Evolutionary conservation across 441 rosid genomes (phyloP).

Genomic region (Biscutella laevigata): DNA sequence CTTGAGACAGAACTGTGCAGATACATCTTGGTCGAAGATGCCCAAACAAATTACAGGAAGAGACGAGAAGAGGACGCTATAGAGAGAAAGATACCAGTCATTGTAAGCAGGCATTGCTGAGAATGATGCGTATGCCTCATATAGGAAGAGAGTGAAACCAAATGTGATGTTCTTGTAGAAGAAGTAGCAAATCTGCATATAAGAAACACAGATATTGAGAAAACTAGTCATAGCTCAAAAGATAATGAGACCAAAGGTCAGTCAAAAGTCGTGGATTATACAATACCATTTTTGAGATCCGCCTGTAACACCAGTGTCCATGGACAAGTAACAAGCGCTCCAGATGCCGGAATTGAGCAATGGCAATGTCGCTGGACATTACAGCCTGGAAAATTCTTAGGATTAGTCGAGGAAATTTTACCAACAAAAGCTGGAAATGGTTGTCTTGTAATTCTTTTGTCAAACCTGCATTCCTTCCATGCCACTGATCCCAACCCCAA

Average conservation of each 20-base stretch:
- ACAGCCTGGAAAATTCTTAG: slow-evolving; percentile 45
- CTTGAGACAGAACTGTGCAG: slow-evolving; percentile 54
- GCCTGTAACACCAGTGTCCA: slow-evolving; percentile 76
- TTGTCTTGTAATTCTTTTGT: slow-evolving; percentile 9
- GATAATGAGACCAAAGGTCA: neutral
- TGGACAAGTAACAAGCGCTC: slow-evolving; percentile 71
- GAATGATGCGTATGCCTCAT: slow-evolving; percentile 48
- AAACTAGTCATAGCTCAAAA: neutral
- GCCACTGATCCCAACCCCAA: slow-evolving; percentile 69
- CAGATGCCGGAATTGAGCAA: slow-evolving; percentile 61
- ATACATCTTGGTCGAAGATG: slow-evolving; percentile 65
- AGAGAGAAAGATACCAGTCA: slow-evolving; percentile 63
- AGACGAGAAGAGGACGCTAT: slow-evolving; percentile 54
- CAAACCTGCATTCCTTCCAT: slow-evolving; percentile 86
- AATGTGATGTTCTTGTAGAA: slow-evolving; percentile 67
- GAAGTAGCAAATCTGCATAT: slow-evolving; percentile 64
- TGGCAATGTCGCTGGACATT: slow-evolving; percentile 68
- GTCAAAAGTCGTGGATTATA: neutral
- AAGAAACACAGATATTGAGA: slow-evolving; percentile 9
- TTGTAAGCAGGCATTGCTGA: slow-evolving; percentile 53
- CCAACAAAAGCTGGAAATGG: neutral
- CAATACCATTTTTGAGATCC: slow-evolving; percentile 60
- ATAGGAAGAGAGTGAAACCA: slow-evolving; percentile 54
- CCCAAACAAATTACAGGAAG: slow-evolving; percentile 54
- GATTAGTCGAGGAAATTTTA: neutral